These are phyloP conservation scores for Yamadazyma ubonensis DNA, from an alignment of 805 yeast genomes.

Conservation along the genomic window DNA sequence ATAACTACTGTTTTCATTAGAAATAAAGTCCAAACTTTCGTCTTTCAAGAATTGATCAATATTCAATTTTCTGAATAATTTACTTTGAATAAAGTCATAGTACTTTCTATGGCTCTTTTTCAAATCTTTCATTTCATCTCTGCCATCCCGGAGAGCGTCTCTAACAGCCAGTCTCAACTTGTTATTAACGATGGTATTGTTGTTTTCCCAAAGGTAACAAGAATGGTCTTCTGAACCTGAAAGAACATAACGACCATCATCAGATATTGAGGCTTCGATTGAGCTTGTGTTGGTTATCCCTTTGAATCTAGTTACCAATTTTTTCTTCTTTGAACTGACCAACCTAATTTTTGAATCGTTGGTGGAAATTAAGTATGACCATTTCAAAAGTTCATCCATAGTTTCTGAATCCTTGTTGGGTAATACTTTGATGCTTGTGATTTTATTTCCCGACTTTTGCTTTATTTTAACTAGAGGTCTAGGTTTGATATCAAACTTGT, in stretches of 20 bases:
- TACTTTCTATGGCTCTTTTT: slow-evolving; percentile 28
- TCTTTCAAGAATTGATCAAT: slow-evolving; percentile 27
- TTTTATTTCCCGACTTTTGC: slow-evolving; percentile 43
- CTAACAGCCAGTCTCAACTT: slow-evolving; percentile 33
- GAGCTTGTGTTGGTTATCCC: slow-evolving; percentile 74
- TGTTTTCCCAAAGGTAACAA: slow-evolving; percentile 75
- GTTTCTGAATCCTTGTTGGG: slow-evolving; percentile 16
- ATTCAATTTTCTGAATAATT: slow-evolving; percentile 26
- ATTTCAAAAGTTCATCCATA: slow-evolving; percentile 19
- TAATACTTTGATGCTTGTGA: slow-evolving; percentile 71
- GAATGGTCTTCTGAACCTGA: slow-evolving; percentile 88
- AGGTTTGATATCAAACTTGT: slow-evolving; percentile 32
- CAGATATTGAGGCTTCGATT: slow-evolving; percentile 63
- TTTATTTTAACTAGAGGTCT: slow-evolving; percentile 18
- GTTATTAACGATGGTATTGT: slow-evolving; percentile 41
- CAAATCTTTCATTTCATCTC: slow-evolving; percentile 32
- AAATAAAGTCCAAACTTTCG: slow-evolving; percentile 24
- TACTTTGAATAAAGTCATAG: slow-evolving; percentile 26
- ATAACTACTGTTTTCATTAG: slow-evolving; percentile 58
- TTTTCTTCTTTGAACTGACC: slow-evolving; percentile 52
- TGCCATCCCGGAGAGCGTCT: slow-evolving; percentile 36
- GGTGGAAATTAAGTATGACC: slow-evolving; percentile 58
- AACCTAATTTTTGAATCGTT: slow-evolving; percentile 80
- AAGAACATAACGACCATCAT: slow-evolving; percentile 56
- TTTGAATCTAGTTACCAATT: slow-evolving; percentile 63